Base-by-base conservation (phyloP, 257 asterid species). In the Solanum chaucha region DNA sequence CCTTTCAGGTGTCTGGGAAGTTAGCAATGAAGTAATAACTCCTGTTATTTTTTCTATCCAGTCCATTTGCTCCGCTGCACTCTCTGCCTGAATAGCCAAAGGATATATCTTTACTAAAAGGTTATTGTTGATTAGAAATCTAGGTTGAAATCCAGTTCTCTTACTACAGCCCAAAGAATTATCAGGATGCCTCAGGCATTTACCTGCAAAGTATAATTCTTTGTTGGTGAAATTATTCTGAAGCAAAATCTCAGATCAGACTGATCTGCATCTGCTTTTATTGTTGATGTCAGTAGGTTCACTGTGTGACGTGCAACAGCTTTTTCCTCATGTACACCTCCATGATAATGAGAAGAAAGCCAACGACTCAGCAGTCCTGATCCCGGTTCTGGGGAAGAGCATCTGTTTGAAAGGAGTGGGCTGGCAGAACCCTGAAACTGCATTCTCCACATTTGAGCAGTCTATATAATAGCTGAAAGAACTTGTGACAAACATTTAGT, bases 321-420 rank as follows among this genome's bases (percentile, higher is more conserved):
- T 92, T 91, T 94, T 91, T 92, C 96, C 86, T 93, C 96, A 61
- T 92, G 93, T 89, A 93, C 96, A 82, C 95, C 95, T 38, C 98
- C 98, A 90, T 95, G 98, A 91, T 95, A 95, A 91, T 95, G 98
- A 87, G 98, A 93, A 80, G 98, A 95, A 72, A 95, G 98, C 98
- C 96, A 95, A 74, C 98, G 94, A 90, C 98, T 92, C 91, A 95
- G 90, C 74, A 95, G 87, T 83, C 98, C 98, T 17, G 95, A 85
- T 68, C 95, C 94, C 58, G 93, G 92, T 89, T 95, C 98, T 48
- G 95, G 91, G 85, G 98, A 88, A 85, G 90, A 71, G 83, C 78
- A 85, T 92, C 90, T 93, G 38, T 94, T 93, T 64, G 82, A 58
- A 85, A 94, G 86, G 80, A 85, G 81, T 46, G 90, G 94, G 86